Conservation (phyloP, 192 early-diverging fungal species). For the Dimargaris cristalligena region DNA sequence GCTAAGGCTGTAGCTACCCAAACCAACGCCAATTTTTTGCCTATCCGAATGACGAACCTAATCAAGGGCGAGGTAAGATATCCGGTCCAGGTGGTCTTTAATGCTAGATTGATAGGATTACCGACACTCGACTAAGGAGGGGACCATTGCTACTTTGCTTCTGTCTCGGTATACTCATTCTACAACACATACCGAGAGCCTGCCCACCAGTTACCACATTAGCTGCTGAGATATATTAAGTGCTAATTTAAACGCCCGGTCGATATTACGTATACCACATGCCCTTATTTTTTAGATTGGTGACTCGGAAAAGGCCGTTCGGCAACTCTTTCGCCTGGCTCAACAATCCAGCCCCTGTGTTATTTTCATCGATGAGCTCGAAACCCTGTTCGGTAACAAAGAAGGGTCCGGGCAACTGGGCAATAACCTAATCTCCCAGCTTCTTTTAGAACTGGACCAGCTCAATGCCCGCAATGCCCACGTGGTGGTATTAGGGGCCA, state of each 20-base stretch:
- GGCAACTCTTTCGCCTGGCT: slow-evolving; percentile 52
- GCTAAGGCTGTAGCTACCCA: slow-evolving; percentile 73
- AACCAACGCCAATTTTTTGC: slow-evolving; percentile 61
- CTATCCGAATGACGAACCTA: slow-evolving; percentile 62
- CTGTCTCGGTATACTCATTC: too few relatives aligned
- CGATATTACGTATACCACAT: too few relatives aligned
- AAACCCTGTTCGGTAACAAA: slow-evolving; percentile 63
- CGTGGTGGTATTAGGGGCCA: slow-evolving; percentile 72
- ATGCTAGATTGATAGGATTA: too few relatives aligned
- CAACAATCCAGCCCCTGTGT: slow-evolving; percentile 54
- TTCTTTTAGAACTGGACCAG: slow-evolving; percentile 62
- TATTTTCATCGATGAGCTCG: slow-evolving; percentile 88
- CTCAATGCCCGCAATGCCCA: slow-evolving; percentile 27
- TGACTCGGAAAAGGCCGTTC: slow-evolving; percentile 86
- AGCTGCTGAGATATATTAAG: too few relatives aligned
- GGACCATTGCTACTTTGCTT: too few relatives aligned
- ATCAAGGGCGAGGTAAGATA: slow-evolving; percentile 59
- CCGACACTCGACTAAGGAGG: too few relatives aligned
- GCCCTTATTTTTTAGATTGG: slow-evolving; percentile 37
- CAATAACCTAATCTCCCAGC: slow-evolving; percentile 58
- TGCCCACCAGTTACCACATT: too few relatives aligned
- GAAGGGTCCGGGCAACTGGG: slow-evolving; percentile 50
- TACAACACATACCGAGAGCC: too few relatives aligned
- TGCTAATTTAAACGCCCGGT: too few relatives aligned
- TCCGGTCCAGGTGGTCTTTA: too few relatives aligned